Evolutionary conservation across 2,329 filamentous ascomycete genomes (phyloP).

Genomic region (Aspergillus carbonarius): DNA sequence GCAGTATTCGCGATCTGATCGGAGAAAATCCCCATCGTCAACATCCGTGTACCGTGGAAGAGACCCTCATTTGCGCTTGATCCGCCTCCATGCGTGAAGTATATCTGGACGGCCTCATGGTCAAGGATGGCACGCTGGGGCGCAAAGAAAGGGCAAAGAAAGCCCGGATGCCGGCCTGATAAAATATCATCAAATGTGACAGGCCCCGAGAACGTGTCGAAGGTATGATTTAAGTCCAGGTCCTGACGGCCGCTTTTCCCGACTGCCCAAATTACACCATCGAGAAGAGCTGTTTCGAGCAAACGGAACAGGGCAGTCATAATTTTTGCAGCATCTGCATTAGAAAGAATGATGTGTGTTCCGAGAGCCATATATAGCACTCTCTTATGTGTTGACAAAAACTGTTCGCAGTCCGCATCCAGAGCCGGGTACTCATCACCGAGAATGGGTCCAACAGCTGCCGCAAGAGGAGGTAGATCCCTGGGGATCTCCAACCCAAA

Average conservation of each 20-base stretch:
- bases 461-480: slow-evolving; percentile 43
- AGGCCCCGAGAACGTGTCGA: background rate
- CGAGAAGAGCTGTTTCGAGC: background rate
- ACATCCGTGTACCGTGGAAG: slow-evolving; percentile 32
- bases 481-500: slow-evolving; percentile 45
- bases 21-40: slow-evolving; percentile 42
- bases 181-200: slow-evolving; percentile 29
- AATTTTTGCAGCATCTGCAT: slow-evolving; percentile 33
- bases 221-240: slow-evolving; percentile 6
- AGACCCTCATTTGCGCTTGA: background rate
- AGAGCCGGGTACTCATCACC: slow-evolving; percentile 36
- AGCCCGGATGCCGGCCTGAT: slow-evolving; percentile 28
- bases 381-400: slow-evolving; percentile 33
- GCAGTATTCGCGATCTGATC: slow-evolving; percentile 45
- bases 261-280: background rate
- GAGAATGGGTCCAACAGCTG: slow-evolving; percentile 44
- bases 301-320: slow-evolving; percentile 28
- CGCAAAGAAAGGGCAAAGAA: slow-evolving; percentile 37
- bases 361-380: slow-evolving; percentile 45
- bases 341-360: slow-evolving; percentile 41
- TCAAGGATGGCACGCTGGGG: slow-evolving; percentile 29
- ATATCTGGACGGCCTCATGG: background rate
- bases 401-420: slow-evolving; percentile 22
- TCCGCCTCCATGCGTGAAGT: background rate
- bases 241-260: slow-evolving; percentile 20